Evolutionary conservation across 306 rosid genomes (phyloP).

Genomic region (Adenanthera pavonina): DNA sequence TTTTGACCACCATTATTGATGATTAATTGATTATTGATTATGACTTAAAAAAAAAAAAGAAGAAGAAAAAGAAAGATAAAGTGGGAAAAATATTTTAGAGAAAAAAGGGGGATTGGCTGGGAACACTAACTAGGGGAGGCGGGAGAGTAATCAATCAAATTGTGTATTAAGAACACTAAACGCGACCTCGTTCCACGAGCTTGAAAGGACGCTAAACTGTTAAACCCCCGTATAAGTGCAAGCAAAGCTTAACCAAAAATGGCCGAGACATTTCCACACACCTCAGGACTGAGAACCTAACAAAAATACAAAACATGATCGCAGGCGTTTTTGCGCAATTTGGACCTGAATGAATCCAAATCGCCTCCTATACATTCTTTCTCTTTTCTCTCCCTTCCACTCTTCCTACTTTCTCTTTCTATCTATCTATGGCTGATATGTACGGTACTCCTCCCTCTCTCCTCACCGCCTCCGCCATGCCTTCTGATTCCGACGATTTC

Average conservation of each 20-base stretch:
- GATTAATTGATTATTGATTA: too few relatives aligned
- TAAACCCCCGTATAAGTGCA: not conserved
- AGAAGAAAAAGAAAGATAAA: not conserved
- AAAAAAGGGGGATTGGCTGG: too few relatives aligned
- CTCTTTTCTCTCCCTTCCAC: not conserved
- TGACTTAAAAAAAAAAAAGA: too few relatives aligned
- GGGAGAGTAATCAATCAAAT: slow-evolving; percentile 54
- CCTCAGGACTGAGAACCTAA: slow-evolving; percentile 5
- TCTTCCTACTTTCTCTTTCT: not conserved
- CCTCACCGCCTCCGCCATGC: slow-evolving; percentile 15
- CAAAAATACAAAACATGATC: slow-evolving; percentile 5
- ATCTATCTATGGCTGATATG: slow-evolving; percentile 55
- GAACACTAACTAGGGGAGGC: slow-evolving; percentile 32
- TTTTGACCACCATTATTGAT: too few relatives aligned
- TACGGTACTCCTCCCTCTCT: slow-evolving; percentile 54
- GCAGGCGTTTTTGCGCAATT: not conserved
- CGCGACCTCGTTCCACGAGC: slow-evolving; percentile 3
- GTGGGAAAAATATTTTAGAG: not conserved
- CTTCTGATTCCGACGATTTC: slow-evolving; percentile 57
- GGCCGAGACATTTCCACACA: not conserved
- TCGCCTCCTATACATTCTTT: slow-evolving; percentile 15
- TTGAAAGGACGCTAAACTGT: not conserved
- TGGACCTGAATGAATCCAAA: not conserved
- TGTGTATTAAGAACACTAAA: not conserved
- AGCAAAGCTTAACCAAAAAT: slow-evolving; percentile 8